These are phyloP conservation scores for Amoebophrya sp. DNA, from an alignment of 169 alveolate genomes.

Conservation along the genomic window DNA sequence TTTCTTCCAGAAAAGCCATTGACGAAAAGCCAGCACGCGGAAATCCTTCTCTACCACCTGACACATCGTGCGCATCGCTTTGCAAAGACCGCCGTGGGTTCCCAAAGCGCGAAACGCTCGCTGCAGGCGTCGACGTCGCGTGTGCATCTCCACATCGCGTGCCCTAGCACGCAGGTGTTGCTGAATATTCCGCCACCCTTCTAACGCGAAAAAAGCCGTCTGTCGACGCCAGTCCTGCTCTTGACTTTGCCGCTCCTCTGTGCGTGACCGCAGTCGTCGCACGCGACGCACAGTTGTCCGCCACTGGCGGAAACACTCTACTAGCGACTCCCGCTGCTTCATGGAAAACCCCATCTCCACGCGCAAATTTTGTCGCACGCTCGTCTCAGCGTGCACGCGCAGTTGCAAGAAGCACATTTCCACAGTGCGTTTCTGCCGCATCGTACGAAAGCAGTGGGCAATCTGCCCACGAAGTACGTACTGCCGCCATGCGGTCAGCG, in stretches of 20 bases:
- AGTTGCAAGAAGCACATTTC: neutral
- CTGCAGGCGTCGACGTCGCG: neutral
- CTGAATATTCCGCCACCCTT: neutral
- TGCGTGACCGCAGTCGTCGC: neutral
- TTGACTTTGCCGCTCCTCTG: neutral
- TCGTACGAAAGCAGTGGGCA: neutral
- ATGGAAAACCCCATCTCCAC: neutral
- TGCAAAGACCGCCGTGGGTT: neutral
- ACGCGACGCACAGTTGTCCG: neutral
- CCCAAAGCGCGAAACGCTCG: neutral
- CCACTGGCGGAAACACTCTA: neutral
- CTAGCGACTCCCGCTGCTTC: neutral
- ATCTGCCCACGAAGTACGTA: neutral
- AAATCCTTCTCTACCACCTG: neutral
- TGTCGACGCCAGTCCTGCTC: neutral
- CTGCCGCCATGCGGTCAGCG: conserved; percentile 4
- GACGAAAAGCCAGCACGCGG: neutral
- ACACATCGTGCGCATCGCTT: neutral
- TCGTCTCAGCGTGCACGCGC: neutral
- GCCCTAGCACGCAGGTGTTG: neutral
- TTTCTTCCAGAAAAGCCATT: neutral
- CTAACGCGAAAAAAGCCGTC: neutral
- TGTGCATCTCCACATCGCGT: neutral
- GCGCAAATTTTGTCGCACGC: neutral
- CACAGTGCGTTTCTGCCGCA: neutral